Conservation (phyloP, 441 rosid species). For the Gossypium lobatum region DNA sequence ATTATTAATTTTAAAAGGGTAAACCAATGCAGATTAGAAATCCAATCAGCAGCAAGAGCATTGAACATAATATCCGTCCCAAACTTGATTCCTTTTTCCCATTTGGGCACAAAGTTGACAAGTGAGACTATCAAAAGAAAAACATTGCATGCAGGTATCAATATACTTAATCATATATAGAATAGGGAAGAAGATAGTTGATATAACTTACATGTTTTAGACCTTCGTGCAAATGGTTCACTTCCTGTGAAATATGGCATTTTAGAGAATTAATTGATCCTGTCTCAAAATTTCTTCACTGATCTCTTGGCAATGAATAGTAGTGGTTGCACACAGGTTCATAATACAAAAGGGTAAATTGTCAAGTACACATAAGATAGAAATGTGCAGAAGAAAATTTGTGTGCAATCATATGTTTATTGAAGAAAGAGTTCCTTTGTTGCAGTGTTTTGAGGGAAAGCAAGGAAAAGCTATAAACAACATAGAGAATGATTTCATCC, state of each 20-base stretch:
- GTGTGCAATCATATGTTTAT: background rate
- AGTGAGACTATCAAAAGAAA: background rate
- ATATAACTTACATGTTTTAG: constrained; percentile 70
- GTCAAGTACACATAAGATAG: background rate
- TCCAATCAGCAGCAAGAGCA: background rate
- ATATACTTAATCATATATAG: background rate
- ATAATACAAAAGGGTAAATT: constrained; percentile 3
- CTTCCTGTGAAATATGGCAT: constrained; percentile 92
- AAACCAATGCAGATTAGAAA: background rate
- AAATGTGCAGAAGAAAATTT: background rate
- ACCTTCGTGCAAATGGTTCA: constrained; percentile 97
- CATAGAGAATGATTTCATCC: background rate
- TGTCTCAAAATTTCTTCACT: constrained; percentile 82
- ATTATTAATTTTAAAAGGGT: background rate
- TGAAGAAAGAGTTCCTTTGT: background rate
- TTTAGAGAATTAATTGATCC: constrained; percentile 78
- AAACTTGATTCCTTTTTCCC: background rate
- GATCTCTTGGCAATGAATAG: constrained; percentile 88
- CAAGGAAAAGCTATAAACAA: background rate
- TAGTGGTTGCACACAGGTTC: constrained; percentile 23
- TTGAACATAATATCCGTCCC: background rate
- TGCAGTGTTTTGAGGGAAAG: background rate
- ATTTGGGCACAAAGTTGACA: background rate
- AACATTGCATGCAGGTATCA: background rate
- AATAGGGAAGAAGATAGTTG: background rate